Conservation (phyloP, 192 early-diverging fungal genomes). For the Lobulomyces angularis region DNA sequence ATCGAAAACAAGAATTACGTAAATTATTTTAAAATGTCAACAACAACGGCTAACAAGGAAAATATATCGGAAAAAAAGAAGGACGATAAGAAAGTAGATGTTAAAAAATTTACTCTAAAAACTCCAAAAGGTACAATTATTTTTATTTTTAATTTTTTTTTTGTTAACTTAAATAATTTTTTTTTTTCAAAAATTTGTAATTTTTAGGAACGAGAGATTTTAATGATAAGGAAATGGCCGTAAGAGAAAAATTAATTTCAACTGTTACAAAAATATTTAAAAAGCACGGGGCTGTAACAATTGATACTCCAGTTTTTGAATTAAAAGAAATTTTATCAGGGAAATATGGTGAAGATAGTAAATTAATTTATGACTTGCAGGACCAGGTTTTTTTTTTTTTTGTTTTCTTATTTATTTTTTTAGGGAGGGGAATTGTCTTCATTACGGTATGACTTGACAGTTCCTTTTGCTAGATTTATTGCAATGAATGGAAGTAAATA, state of each 20-base stretch:
- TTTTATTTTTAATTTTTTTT: no score
- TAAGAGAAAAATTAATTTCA: conserved; percentile 80
- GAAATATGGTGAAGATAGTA: conserved; percentile 98
- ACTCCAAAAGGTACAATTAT: no score
- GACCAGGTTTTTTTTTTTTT: no score
- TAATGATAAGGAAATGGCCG: conserved; percentile 91
- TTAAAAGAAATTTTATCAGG: conserved; percentile 89
- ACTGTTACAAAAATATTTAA: conserved; percentile 84
- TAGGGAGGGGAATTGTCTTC: conserved; percentile 92
- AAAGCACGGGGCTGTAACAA: conserved; percentile 92
- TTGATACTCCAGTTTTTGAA: conserved; percentile 98
- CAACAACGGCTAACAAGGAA: no score
- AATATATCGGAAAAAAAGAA: no score
- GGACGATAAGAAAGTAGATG: no score
- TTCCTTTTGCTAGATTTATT: conserved; percentile 91
- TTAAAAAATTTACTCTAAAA: no score
- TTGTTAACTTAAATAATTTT: no score
- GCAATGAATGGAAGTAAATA: conserved; percentile 78
- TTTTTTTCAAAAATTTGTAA: no score
- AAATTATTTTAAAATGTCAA: no score
- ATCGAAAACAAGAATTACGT: no score
- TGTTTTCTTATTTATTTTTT: no score
- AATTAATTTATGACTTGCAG: conserved; percentile 93
- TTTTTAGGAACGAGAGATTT: conserved; percentile 97
- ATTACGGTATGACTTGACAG: conserved; percentile 92